Evolutionary conservation across 164 flowering plant species (phyloP), one percentile per base, ranked within the genome.

Genomic region (Brasenia schreberi): DNA sequence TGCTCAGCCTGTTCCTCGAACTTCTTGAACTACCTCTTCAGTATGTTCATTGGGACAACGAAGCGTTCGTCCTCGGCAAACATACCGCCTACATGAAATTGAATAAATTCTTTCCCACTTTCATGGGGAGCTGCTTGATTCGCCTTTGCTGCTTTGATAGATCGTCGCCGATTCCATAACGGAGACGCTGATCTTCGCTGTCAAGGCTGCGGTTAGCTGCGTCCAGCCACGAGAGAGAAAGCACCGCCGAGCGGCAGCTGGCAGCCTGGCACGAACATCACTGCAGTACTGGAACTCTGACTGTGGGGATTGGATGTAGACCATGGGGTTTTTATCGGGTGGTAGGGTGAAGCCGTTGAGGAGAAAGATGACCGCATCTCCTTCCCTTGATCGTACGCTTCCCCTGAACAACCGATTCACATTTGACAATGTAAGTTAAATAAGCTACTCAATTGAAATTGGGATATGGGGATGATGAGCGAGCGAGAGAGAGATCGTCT

Each of bases 31-130:
- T 97, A 95, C 42, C 99, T 65, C 68, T 95, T 96, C 76, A 95
- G 65, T 53, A 95, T 95, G 71, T 95, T 97, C 89, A 84, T 89
- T 0, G 97, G 99, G 56, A 95, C 99, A 1, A 92, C 77, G 62
- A 95, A 74, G 62, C 79, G 82, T 39, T 77, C 77, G n/a, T 96
- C 97, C 67, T 95, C 97, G 6, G 88, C 92, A 1, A 82, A 64
- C 99, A 95, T 58, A 92, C 92, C 7, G 96, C 87, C 81, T 95
- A 97, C 99, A 95, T 95, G 70, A 92, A 95, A 68, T 95, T 95
- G 72, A 95, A 95, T 65, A 95, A 71, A 66, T 92, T 95, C 81
- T 95, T 97, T 44, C 99, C 99, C 0, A 95, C 99, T 71, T 80
- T 92, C 76, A 92, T 66, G 4, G 99, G 97, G 78, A 90, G 53